A percentile compares a stretch with the other conserved stretches of the same genome.
Conservation (phyloP, 2,329 filamentous ascomycete genomes). For the Alternaria alternata region DNA sequence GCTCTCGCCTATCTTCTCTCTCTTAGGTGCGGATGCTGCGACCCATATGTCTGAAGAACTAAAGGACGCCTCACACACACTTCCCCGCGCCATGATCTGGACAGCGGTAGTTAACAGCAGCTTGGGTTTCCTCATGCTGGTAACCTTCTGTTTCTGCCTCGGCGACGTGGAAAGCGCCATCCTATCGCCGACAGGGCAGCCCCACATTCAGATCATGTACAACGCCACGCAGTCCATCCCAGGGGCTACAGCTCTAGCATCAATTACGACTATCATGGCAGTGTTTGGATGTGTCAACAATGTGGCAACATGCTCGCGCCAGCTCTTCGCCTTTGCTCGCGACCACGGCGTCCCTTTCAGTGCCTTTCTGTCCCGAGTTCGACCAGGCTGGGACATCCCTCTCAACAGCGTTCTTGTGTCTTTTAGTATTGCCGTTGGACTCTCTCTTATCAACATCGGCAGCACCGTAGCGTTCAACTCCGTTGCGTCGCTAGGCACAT, state of each 20-base stretch:
- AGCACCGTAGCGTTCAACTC: constrained; percentile 47
- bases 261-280: constrained; percentile 39
- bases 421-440: constrained; percentile 49
- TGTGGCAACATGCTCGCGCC: constrained; percentile 41
- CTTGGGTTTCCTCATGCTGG: constrained; percentile 50
- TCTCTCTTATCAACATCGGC: constrained; percentile 55
- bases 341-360: constrained; percentile 32
- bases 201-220: constrained; percentile 37
- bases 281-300: constrained; percentile 37
- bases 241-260: constrained; percentile 31
- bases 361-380: constrained; percentile 22
- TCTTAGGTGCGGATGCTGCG: constrained; percentile 41
- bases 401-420: constrained; percentile 57
- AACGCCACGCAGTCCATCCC: constrained; percentile 33
- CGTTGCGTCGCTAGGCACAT: constrained; percentile 33
- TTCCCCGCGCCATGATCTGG: constrained; percentile 54
- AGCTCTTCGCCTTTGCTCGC: constrained; percentile 47
- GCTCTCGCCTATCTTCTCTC: constrained; percentile 30
- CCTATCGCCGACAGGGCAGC: constrained; percentile 27
- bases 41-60: constrained; percentile 47
- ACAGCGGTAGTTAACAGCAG: constrained; percentile 50
- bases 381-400: constrained; percentile 42
- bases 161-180: constrained; percentile 28
- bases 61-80: constrained; percentile 40
- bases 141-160: constrained; percentile 41